Base-by-base conservation (phyloP, 2,329 filamentous ascomycete species). In the Trichophyton mentagrophytes region DNA sequence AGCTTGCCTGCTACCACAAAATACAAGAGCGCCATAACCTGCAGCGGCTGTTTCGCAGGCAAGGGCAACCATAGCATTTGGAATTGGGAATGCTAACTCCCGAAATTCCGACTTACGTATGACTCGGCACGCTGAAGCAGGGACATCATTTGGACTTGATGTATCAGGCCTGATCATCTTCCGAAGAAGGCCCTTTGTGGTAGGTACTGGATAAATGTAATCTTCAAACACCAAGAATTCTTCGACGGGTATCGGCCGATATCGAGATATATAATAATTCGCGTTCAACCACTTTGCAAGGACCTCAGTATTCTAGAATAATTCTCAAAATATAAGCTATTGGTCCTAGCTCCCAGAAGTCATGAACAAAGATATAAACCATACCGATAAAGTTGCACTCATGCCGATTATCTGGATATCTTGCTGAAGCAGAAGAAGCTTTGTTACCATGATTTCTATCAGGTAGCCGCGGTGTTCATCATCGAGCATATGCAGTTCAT, bases 401-500 rank as follows among this genome's bases (percentile, higher is more conserved):
- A 91, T 90, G 65, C 86, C 87, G 61, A 90, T 76, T 20, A 90
- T 84, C 68, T 90, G 87, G 17, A 88, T 78, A 25, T 78, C 73
- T 61, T 88, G 82, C 27, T 82, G 84, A 22, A 90, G 72, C 61
- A 84, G 81, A n/a, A 89, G 73, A 33, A 90, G 68, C 68, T 90
- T 90, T 2, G 86, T 87, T 3, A 85, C 83, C 73, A 89, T 82
- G 4, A 90, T 76, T 69, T 91, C 88, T 60, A 90, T 76, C 1
- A 90, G 77, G 69, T 90, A 90, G 3, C 88, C 88, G 11, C 88
- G 82, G 65, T 85, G 81, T 64, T 86, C 85, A 69, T 90, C 88
- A 66, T 89, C 85, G 51, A 90, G 79, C 86, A 91, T 90, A 69
- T 91, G 88, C n/a, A 90, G 74, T 69, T 91, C 88, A 67, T 91